These are phyloP conservation scores for Plasmodium knowlesi DNA, from an alignment of 169 alveolate species.

Conservation along the genomic window DNA sequence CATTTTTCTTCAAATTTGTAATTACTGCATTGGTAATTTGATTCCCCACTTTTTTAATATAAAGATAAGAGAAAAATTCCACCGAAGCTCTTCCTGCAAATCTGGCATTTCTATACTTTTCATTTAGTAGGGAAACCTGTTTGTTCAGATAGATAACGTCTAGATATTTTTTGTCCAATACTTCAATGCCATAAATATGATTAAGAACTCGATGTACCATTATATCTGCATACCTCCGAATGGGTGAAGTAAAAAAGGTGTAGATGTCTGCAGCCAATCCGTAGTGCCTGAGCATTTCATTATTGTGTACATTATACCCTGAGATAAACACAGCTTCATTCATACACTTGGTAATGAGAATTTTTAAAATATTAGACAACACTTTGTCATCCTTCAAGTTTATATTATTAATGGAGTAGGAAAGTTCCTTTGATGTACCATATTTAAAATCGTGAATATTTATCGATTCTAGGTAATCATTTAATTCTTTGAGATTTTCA, in stretches of 20 bases:
- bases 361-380: conserved; percentile 91
- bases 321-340: conserved; percentile 93
- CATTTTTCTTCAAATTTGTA: conserved; percentile 65
- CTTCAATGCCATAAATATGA: conserved; percentile 80
- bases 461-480: conserved; percentile 86
- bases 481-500: conserved; percentile 92
- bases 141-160: conserved; percentile 63
- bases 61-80: conserved; percentile 70
- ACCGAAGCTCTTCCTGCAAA: conserved; percentile 75
- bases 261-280: conserved; percentile 99
- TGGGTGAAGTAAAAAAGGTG: conserved; percentile 99
- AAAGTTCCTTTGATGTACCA: conserved; percentile 91
- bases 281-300: conserved; percentile 87
- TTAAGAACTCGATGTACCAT: conserved; percentile 95
- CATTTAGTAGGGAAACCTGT: conserved; percentile 52
- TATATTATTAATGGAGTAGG: conserved; percentile 91
- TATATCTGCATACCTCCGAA: conserved; percentile 98
- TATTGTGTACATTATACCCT: conserved; percentile 72
- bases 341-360: conserved; percentile 95
- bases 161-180: conserved; percentile 71
- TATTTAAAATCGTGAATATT: conserved; percentile 86
- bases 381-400: conserved; percentile 86
- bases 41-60: conserved; percentile 69
- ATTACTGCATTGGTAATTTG: conserved; percentile 68
- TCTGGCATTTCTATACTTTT: conserved; percentile 71